Percentiles rank a stretch among this genome's conserved stretches.
Conservation (phyloP, 2,329 filamentous ascomycete species). For the Fusarium denticulatum region DNA sequence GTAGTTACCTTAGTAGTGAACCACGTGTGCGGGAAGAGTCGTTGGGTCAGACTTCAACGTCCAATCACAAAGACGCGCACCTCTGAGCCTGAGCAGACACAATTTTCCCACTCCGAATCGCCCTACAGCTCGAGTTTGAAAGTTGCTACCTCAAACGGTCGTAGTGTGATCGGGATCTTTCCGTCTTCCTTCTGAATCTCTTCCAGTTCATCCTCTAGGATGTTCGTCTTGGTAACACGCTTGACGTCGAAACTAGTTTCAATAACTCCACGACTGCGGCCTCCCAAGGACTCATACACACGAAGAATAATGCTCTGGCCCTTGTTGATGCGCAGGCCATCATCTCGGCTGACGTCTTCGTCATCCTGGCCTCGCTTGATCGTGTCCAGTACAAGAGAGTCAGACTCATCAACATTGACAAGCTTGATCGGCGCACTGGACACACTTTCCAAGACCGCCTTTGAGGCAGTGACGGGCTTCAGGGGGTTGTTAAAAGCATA, state of each 20-base stretch:
- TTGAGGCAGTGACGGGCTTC: conserved; percentile 47
- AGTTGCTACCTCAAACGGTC: conserved; percentile 87
- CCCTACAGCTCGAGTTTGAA: conserved; percentile 70
- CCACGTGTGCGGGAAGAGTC: neutral
- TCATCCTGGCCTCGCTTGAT: conserved; percentile 95
- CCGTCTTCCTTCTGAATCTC: conserved; percentile 63
- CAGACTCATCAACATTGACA: conserved; percentile 61
- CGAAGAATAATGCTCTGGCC: conserved; percentile 85
- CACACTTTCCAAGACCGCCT: conserved; percentile 42
- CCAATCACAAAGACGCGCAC: conserved; percentile 29
- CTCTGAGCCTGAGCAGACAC: conserved; percentile 36
- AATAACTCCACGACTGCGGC: conserved; percentile 77
- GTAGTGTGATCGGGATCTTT: conserved; percentile 70
- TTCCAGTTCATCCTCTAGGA: conserved; percentile 87
- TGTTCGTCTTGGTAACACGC: conserved; percentile 83
- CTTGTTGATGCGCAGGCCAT: conserved; percentile 70
- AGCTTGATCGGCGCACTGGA: conserved; percentile 68
- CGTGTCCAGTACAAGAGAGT: conserved; percentile 82
- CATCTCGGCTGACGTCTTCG: conserved; percentile 72
- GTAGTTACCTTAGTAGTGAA: neutral
- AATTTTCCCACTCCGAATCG: conserved; percentile 38
- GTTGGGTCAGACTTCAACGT: neutral
- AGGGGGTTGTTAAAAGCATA: conserved; percentile 92
- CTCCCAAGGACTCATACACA: conserved; percentile 89
- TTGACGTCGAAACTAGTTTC: conserved; percentile 75